Conservation (phyloP, 257 asterid genomes). For the Eustoma russellianum region DNA sequence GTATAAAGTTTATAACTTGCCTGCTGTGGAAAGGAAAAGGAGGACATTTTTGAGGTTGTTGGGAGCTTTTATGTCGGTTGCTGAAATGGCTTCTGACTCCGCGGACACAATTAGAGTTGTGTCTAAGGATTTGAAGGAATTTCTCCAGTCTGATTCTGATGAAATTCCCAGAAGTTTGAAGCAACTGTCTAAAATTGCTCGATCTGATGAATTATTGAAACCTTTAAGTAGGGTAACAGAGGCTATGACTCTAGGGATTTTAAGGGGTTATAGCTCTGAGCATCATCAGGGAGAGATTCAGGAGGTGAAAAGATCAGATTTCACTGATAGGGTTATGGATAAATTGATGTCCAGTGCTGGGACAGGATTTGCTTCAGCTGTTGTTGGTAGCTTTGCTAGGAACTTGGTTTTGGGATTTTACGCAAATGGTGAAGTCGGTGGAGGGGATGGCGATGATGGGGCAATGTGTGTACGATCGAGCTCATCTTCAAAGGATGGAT, state of each 20-base stretch:
- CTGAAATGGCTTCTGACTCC: conserved; percentile 70
- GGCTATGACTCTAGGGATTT: conserved; percentile 58
- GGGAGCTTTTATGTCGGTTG: conserved; percentile 54
- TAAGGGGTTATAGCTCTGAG: conserved; percentile 50
- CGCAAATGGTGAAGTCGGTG: conserved; percentile 19
- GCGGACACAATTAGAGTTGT: conserved; percentile 58
- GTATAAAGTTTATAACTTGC: conserved; percentile 57
- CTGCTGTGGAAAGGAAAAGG: conserved; percentile 61
- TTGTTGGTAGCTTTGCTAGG: conserved; percentile 82
- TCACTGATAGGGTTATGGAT: conserved; percentile 57
- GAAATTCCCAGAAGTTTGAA: conserved; percentile 81
- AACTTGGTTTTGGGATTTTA: conserved; percentile 78
- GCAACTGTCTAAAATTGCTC: conserved; percentile 72
- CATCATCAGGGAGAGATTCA: conserved; percentile 23
- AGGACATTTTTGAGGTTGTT: conserved; percentile 41
- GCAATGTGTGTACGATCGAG: conserved; percentile 14
- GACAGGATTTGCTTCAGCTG: conserved; percentile 64
- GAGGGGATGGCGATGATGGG: conserved; percentile 24
- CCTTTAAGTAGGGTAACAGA: conserved; percentile 43
- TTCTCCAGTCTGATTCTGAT: conserved; percentile 64
- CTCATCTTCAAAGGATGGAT: conserved; percentile 31
- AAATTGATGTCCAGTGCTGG: conserved; percentile 76
- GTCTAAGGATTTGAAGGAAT: conserved; percentile 81
- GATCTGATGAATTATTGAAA: conserved; percentile 52
- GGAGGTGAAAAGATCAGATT: conserved; percentile 27